A percentile compares a stretch with the other conserved stretches of the same genome.
Evolutionary conservation across 345 rosid species (phyloP).

Genomic region (Lepidium didymum): DNA sequence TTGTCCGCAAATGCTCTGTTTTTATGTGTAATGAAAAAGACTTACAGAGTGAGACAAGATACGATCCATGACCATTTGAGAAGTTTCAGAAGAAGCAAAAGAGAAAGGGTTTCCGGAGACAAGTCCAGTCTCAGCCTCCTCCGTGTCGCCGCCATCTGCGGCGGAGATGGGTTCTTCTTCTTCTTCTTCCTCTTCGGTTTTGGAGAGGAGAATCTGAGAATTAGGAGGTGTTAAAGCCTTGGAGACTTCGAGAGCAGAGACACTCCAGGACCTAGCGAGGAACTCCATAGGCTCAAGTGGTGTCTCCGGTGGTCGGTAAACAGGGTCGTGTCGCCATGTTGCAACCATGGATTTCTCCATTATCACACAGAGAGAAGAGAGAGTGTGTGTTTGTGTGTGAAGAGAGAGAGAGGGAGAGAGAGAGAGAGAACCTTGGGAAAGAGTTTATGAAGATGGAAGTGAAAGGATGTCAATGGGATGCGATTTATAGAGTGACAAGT

Average conservation of each 20-base stretch:
- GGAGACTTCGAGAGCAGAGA: slow-evolving; percentile 79
- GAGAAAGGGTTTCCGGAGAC: slow-evolving; percentile 89
- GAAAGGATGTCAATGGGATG: slow-evolving; percentile 16
- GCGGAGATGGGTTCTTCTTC: slow-evolving; percentile 2
- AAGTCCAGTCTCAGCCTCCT: slow-evolving; percentile 47
- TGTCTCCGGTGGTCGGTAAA: slow-evolving; percentile 78
- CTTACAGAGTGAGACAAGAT: slow-evolving; percentile 99
- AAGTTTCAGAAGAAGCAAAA: slow-evolving; percentile 90
- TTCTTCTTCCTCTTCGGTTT: slow-evolving; percentile 45
- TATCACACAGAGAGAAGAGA: background rate
- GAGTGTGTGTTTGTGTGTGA: background rate
- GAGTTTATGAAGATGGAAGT: slow-evolving; percentile 23
- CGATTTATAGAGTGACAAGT: slow-evolving; percentile 28
- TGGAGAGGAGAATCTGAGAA: slow-evolving; percentile 42
- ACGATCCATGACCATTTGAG: slow-evolving; percentile 96
- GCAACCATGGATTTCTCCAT: slow-evolving; percentile 57
- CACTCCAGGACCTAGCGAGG: slow-evolving; percentile 91
- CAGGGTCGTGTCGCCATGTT: slow-evolving; percentile 58
- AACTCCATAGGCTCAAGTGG: slow-evolving; percentile 96
- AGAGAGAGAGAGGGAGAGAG: background rate
- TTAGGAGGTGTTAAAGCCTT: slow-evolving; percentile 59
- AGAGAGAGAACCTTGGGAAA: background rate
- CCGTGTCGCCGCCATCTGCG: slow-evolving; percentile 35
- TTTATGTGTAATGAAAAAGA: background rate
- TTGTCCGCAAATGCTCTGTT: slow-evolving; percentile 29